phyloP scores from a whole-genome alignment of 495 filamentous ascomycete genomes.

The Corynascus novoguineensis region DNA sequence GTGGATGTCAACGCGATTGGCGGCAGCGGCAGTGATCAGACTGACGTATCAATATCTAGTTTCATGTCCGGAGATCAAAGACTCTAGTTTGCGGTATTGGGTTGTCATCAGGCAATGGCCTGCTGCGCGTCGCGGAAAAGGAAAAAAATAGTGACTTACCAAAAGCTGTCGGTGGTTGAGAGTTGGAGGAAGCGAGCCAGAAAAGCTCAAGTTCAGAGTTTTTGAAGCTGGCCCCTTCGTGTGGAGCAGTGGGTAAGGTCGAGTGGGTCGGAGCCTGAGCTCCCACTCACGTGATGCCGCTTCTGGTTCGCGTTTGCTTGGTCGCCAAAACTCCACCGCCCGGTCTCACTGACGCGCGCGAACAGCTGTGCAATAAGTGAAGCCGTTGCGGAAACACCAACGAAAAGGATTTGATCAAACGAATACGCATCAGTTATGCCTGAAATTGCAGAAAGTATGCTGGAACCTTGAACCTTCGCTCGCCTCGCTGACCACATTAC shows the following conservation, averaged over 20 bases:
- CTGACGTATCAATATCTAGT: constrained; percentile 95
- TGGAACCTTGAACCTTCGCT: background rate
- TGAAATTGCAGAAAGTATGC: constrained; percentile 67
- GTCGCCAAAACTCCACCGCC: background rate
- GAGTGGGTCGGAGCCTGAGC: constrained; percentile 10
- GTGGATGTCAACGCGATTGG: constrained; percentile 5
- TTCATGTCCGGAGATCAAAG: constrained; percentile 97
- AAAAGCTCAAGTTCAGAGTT: constrained; percentile 23
- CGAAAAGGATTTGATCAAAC: background rate
- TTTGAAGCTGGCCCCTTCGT: constrained; percentile 29
- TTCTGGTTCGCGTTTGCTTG: constrained; percentile 19
- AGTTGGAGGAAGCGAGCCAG: constrained; percentile 17
- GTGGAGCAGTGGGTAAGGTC: constrained; percentile 24
- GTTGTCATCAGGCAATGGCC: constrained; percentile 48
- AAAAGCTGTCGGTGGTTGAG: constrained; percentile 19
- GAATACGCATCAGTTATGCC: constrained; percentile 51
- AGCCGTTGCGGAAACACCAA: background rate
- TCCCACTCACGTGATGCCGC: constrained; percentile 22
- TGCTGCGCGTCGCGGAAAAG: constrained; percentile 9
- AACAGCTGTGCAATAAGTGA: background rate
- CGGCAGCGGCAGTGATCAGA: constrained; percentile 60
- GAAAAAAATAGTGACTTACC: constrained; percentile 26
- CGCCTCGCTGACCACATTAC: constrained; percentile 5
- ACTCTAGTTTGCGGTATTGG: constrained; percentile 99
- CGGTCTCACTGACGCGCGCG: background rate